These are phyloP conservation scores for Oryza rufipogon DNA, from an alignment of 176 grass and related monocot species.

Conservation along the genomic window DNA sequence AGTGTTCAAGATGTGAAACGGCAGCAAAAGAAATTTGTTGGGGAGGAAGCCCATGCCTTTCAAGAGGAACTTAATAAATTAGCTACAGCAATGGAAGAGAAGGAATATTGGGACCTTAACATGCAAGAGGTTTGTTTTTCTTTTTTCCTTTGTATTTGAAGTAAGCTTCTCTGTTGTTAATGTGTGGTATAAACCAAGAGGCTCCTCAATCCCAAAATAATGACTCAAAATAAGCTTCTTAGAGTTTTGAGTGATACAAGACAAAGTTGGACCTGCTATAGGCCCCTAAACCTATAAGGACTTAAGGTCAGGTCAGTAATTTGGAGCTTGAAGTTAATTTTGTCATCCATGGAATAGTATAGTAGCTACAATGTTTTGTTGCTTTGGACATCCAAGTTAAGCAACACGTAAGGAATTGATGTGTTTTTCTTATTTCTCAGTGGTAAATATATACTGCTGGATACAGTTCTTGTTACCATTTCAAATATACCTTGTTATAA, in stretches of 20 bases:
- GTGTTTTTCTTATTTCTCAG: constrained; percentile 6
- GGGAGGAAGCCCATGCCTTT: constrained; percentile 61
- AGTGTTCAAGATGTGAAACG: constrained; percentile 44
- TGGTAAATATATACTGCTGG: not conserved
- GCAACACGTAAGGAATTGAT: not conserved
- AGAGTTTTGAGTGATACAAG: too few relatives aligned
- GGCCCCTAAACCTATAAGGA: not conserved
- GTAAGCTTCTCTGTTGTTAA: not conserved
- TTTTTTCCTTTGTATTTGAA: constrained; percentile 37
- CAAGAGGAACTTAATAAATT: constrained; percentile 59
- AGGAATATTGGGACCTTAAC: constrained; percentile 91
- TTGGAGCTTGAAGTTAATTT: not conserved
- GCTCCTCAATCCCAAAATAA: too few relatives aligned
- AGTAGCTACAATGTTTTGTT: not conserved
- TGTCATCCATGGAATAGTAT: not conserved
- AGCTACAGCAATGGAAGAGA: constrained; percentile 77
- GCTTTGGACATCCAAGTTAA: not conserved
- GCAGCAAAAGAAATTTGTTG: constrained; percentile 51
- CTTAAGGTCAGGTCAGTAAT: not conserved
- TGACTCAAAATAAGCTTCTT: too few relatives aligned
- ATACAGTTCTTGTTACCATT: not conserved
- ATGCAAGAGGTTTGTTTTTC: constrained; percentile 68
- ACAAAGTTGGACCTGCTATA: not conserved
- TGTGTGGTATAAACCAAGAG: too few relatives aligned
- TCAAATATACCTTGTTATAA: not conserved